Conservation (phyloP, 2,329 filamentous ascomycete species). For the Trichoderma sp. region DNA sequence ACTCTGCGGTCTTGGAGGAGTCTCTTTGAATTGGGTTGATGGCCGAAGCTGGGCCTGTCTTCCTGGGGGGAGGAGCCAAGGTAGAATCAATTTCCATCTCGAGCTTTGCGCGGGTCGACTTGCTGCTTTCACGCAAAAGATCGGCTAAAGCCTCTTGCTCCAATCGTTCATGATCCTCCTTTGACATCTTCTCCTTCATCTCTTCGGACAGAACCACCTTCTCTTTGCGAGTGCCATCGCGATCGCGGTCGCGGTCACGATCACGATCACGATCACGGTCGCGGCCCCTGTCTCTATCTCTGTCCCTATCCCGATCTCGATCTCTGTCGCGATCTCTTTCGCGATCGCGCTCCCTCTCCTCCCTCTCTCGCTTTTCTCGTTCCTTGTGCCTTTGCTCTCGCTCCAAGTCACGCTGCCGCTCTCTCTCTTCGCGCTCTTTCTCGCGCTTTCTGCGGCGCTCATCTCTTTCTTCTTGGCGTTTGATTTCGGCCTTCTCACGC, state of each 20-base stretch:
- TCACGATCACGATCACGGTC: slow-evolving; percentile 28
- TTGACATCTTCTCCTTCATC: slow-evolving; percentile 52
- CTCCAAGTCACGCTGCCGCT: slow-evolving; percentile 41
- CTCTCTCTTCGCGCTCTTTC: slow-evolving; percentile 55
- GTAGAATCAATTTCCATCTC: slow-evolving; percentile 57
- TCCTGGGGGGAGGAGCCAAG: slow-evolving; percentile 53
- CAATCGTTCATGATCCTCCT: slow-evolving; percentile 56
- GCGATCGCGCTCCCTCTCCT: slow-evolving; percentile 33
- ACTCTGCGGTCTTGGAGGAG: slow-evolving; percentile 41
- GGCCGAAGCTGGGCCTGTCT: slow-evolving; percentile 52
- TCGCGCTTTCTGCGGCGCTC: slow-evolving; percentile 50
- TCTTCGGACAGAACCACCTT: slow-evolving; percentile 43
- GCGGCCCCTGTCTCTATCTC: slow-evolving; percentile 26
- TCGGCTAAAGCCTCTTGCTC: slow-evolving; percentile 58
- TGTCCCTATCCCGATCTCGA: slow-evolving; percentile 34
- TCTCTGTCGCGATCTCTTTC: slow-evolving; percentile 31
- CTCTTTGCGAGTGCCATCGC: slow-evolving; percentile 34
- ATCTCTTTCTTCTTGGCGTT: slow-evolving; percentile 50
- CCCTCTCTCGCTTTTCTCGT: slow-evolving; percentile 35
- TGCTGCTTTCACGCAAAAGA: slow-evolving; percentile 57
- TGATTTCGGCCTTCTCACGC: slow-evolving; percentile 47
- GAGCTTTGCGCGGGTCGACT: slow-evolving; percentile 45
- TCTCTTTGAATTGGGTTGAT: slow-evolving; percentile 54
- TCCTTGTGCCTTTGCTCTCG: slow-evolving; percentile 41
- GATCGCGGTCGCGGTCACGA: slow-evolving; percentile 31